Evolutionary conservation across 805 yeast genomes (phyloP).

Genomic region (Lachancea lanzarotensis): DNA sequence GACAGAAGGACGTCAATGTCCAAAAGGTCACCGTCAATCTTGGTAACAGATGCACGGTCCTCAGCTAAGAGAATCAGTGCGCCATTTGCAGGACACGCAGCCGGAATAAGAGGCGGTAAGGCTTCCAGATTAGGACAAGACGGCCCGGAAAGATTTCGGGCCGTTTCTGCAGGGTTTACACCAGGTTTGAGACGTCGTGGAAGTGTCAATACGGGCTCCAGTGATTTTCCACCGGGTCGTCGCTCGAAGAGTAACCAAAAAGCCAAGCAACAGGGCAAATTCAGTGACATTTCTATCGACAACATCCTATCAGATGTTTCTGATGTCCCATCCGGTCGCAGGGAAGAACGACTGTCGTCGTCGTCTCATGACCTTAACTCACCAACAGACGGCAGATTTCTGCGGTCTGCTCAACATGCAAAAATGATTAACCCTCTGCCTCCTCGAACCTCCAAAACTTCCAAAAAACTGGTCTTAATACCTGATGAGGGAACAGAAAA

Average conservation of each 20-base stretch:
- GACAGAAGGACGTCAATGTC: slow-evolving; percentile 29
- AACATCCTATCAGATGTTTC: slow-evolving; percentile 70
- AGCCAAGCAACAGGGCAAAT: slow-evolving; percentile 33
- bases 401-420: slow-evolving; percentile 9
- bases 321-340: slow-evolving; percentile 75
- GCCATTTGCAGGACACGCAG: slow-evolving; percentile 68
- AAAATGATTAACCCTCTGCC: slow-evolving; percentile 28
- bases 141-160: neutral
- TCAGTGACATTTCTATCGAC: slow-evolving; percentile 76
- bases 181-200: slow-evolving; percentile 3
- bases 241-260: slow-evolving; percentile 2
- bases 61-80: slow-evolving; percentile 48
- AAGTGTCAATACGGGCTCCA: slow-evolving; percentile 3
- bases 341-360: slow-evolving; percentile 39
- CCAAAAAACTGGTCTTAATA: slow-evolving; percentile 79
- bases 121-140: slow-evolving; percentile 3
- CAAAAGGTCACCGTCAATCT: slow-evolving; percentile 84
- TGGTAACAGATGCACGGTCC: slow-evolving; percentile 83
- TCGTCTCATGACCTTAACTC: slow-evolving; percentile 27
- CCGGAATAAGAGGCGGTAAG: slow-evolving; percentile 16
- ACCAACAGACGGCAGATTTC: slow-evolving; percentile 8
- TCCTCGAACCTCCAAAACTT: slow-evolving; percentile 76
- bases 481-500: slow-evolving; percentile 46
- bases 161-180: neutral
- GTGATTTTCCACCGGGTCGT: slow-evolving; percentile 2